These are phyloP conservation scores for Calocybe gangraenosa DNA, from an alignment of 768 basidiomycete genomes.

Conservation along the genomic window DNA sequence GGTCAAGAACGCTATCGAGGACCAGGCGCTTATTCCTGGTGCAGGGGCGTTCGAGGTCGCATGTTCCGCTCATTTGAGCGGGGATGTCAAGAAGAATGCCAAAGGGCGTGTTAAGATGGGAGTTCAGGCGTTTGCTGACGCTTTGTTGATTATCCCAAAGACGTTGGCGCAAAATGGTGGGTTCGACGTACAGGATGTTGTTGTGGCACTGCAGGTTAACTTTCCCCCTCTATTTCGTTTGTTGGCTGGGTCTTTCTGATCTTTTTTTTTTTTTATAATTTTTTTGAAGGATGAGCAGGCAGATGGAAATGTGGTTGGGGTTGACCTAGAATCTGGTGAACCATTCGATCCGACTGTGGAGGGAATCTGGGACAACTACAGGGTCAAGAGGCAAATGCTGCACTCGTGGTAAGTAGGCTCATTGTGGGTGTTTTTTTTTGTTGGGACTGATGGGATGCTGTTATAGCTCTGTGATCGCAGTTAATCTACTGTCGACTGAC, in stretches of 20 bases:
- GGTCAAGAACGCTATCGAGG: conserved; percentile 96
- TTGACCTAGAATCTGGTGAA: conserved; percentile 91
- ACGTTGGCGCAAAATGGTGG: conserved; percentile 95
- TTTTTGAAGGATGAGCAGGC: conserved; percentile 78
- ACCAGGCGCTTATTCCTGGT: conserved; percentile 85
- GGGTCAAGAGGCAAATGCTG: conserved; percentile 98
- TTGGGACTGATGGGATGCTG: too few species aligned
- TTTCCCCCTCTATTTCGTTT: not conserved
- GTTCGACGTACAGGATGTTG: conserved; percentile 93
- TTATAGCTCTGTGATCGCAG: conserved; percentile 83
- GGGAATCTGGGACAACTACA: conserved; percentile 98
- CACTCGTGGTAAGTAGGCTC: conserved; percentile 76
- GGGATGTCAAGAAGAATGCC: conserved; percentile 74
- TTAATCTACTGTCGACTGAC: conserved; percentile 93
- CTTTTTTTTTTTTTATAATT: not conserved
- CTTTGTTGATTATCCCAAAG: conserved; percentile 91
- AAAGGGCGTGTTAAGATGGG: conserved; percentile 97
- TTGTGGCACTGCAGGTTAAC: conserved; percentile 82
- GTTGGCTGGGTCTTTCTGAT: conserved; percentile 1
- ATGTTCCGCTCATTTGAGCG: conserved; percentile 79
- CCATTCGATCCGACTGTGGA: conserved; percentile 94
- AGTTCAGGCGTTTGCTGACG: conserved; percentile 95
- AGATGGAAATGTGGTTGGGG: conserved; percentile 88
- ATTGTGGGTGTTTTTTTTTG: too few species aligned
- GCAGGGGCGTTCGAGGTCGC: conserved; percentile 97